Evolutionary conservation across 768 basidiomycete species (phyloP).

Genomic region (Pisolithus marmoratus): DNA sequence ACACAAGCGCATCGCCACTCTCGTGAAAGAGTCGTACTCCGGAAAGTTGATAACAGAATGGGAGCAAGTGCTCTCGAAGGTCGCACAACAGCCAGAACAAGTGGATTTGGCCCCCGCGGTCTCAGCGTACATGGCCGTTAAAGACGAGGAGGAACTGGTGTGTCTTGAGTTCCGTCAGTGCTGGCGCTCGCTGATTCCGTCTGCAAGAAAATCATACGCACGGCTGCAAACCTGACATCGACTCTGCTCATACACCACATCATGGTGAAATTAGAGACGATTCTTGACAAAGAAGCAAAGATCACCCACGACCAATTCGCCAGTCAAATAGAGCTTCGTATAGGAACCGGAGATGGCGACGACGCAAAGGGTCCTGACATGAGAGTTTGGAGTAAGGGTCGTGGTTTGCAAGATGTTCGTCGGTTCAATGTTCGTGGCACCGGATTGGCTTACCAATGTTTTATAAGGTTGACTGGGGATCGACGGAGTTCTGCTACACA

Average conservation of each 20-base stretch:
- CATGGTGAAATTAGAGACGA: slow-evolving; percentile 80
- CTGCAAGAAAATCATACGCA: slow-evolving; percentile 68
- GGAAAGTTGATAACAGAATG: slow-evolving; percentile 89
- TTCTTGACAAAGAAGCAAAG: slow-evolving; percentile 87
- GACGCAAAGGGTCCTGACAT: slow-evolving; percentile 82
- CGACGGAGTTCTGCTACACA: slow-evolving; percentile 89
- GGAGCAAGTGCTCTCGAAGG: slow-evolving; percentile 56
- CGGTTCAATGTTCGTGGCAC: neutral
- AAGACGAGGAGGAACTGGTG: slow-evolving; percentile 90
- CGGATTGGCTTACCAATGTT: slow-evolving; percentile 4
- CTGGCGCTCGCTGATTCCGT: slow-evolving; percentile 7
- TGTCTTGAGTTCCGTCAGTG: slow-evolving; percentile 20
- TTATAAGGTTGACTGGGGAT: slow-evolving; percentile 80
- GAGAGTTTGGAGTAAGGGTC: slow-evolving; percentile 85
- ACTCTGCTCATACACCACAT: slow-evolving; percentile 84
- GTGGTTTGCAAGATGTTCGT: slow-evolving; percentile 69
- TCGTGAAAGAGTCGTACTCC: slow-evolving; percentile 76
- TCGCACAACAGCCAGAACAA: slow-evolving; percentile 59
- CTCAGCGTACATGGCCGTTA: slow-evolving; percentile 75
- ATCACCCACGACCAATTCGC: slow-evolving; percentile 86
- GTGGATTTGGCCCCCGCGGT: slow-evolving; percentile 76
- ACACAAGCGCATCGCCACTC: slow-evolving; percentile 61
- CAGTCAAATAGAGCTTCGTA: slow-evolving; percentile 77
- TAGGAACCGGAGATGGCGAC: slow-evolving; percentile 66
- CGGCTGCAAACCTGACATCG: slow-evolving; percentile 73